Evolutionary conservation across 495 filamentous ascomycete genomes (phyloP).

Genomic region (Thermochaetoides thermophila): DNA sequence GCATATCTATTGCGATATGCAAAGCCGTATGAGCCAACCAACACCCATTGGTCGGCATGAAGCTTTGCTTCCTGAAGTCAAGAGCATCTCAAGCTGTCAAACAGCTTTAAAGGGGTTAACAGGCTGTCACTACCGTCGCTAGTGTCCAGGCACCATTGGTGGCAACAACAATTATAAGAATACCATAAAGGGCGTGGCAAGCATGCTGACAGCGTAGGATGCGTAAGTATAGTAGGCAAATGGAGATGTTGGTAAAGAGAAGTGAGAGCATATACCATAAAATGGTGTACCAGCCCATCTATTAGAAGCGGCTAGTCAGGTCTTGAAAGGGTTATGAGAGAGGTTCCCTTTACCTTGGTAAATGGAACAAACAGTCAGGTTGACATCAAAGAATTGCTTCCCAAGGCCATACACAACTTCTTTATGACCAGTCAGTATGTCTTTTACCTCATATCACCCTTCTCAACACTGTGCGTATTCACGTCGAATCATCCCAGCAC

Average conservation of each 20-base stretch:
- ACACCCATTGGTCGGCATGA: too few species aligned
- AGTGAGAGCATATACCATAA: conserved; percentile 16
- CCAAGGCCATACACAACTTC: conserved; percentile 11
- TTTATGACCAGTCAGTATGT: conserved; percentile 10
- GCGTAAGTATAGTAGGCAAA: conserved; percentile 16
- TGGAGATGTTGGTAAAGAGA: conserved; percentile 16
- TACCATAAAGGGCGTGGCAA: conserved; percentile 6
- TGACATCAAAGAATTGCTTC: conserved; percentile 10
- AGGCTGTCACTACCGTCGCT: conserved; percentile 12
- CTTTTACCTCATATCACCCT: too few species aligned
- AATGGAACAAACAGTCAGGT: conserved; percentile 4
- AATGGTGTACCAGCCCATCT: conserved; percentile 17
- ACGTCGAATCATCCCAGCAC: not conserved
- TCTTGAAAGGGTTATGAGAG: not conserved
- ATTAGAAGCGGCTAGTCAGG: too few species aligned
- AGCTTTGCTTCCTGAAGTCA: too few species aligned
- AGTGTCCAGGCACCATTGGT: conserved; percentile 11
- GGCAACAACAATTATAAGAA: conserved; percentile 9
- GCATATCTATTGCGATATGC: conserved; percentile 17
- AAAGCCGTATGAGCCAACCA: too few species aligned
- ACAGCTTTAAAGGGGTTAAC: conserved; percentile 9
- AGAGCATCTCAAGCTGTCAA: conserved; percentile 1
- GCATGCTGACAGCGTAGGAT: conserved; percentile 14
- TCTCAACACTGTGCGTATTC: too few species aligned
- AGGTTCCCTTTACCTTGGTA: conserved; percentile 5